Evolutionary conservation across 116 monocot genomes (phyloP).

Genomic region (Thalassia testudinum): DNA sequence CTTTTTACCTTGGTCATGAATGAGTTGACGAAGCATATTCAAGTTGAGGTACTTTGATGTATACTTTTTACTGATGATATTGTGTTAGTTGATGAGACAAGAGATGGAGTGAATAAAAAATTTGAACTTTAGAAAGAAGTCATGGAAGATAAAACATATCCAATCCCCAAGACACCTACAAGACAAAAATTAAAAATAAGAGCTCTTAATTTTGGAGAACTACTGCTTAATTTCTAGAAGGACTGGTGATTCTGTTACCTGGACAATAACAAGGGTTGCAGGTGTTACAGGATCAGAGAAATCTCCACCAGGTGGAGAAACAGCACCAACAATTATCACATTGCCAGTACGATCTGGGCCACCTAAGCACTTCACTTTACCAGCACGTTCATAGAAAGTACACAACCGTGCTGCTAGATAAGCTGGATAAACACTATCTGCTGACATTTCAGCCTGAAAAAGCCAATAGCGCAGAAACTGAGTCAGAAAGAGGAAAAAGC

Average conservation of each 20-base stretch:
- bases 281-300: constrained; percentile 99
- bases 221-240: too few species aligned
- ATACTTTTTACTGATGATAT: too few species aligned
- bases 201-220: background rate
- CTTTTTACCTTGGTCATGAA: too few species aligned
- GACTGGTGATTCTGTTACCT: constrained; percentile 50
- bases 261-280: constrained; percentile 96
- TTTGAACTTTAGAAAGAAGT: too few species aligned
- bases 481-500: too few species aligned
- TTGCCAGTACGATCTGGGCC: constrained; percentile 84
- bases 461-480: too few species aligned
- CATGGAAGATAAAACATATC: too few species aligned
- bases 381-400: constrained; percentile 99
- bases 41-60: too few species aligned
- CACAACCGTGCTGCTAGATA: constrained; percentile 96
- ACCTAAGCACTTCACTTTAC: constrained; percentile 96
- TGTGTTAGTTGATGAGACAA: too few species aligned
- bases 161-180: constrained; percentile 94
- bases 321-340: constrained; percentile 99
- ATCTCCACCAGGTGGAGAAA: constrained; percentile 99
- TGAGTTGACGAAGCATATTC: too few species aligned
- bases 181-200: background rate
- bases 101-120: too few species aligned
- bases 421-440: constrained; percentile 99
- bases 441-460: constrained; percentile 98